Evolutionary conservation across 2,329 filamentous ascomycete genomes (phyloP).

Genomic region (Arthroderma uncinatum): DNA sequence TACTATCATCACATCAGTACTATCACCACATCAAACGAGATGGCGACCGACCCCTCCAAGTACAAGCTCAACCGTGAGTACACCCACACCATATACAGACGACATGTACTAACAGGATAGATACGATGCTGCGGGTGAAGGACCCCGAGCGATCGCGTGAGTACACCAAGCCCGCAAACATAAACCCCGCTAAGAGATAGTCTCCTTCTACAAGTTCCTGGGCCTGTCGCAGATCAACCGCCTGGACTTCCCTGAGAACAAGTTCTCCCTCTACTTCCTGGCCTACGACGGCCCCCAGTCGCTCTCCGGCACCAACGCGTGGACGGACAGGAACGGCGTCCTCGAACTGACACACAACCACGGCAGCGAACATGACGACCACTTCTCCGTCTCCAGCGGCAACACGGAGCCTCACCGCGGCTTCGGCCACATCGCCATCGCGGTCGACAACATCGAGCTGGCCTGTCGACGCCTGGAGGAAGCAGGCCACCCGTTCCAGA

Average conservation of each 20-base stretch:
- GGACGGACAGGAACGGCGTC: conserved; percentile 74
- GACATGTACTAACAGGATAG: conserved; percentile 15
- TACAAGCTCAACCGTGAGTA: conserved; percentile 52
- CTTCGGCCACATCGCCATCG: conserved; percentile 78
- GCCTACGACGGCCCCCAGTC: conserved; percentile 71
- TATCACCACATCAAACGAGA: conserved; percentile 26
- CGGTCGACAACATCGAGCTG: conserved; percentile 72
- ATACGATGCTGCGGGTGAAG: conserved; percentile 76
- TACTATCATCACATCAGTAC: not conserved
- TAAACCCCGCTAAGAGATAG: conserved; percentile 26
- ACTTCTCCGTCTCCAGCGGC: conserved; percentile 74
- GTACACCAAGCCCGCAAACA: conserved; percentile 14
- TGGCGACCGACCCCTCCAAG: conserved; percentile 47
- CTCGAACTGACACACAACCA: conserved; percentile 79
- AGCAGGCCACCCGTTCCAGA: conserved; percentile 87
- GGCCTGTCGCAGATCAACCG: conserved; percentile 77
- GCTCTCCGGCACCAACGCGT: conserved; percentile 61
- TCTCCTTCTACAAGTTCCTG: conserved; percentile 90
- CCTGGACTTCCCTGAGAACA: conserved; percentile 70
- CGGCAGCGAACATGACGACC: conserved; percentile 74
- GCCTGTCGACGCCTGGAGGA: conserved; percentile 83
- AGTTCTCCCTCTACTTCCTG: conserved; percentile 93
- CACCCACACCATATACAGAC: not conserved
- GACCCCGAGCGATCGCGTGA: conserved; percentile 70
- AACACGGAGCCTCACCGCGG: conserved; percentile 79